Percentiles rank a stretch among this genome's conserved stretches.
Conservation (phyloP, 2,329 filamentous ascomycete species). For the Akanthomyces muscarius region DNA sequence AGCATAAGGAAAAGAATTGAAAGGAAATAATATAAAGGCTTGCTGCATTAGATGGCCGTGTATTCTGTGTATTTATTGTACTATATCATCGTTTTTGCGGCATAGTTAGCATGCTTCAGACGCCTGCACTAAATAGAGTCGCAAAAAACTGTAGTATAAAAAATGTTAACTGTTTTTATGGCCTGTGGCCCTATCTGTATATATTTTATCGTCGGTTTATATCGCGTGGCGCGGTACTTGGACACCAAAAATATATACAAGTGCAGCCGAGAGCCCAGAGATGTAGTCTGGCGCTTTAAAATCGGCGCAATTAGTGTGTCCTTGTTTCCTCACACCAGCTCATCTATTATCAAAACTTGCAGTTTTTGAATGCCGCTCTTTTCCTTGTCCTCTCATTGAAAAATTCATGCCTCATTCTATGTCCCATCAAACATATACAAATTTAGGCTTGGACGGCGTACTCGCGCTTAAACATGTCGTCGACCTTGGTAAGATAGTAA, state of each 20-base stretch:
- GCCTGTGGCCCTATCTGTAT: constrained; percentile 1
- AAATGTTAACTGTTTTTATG: constrained; percentile 3
- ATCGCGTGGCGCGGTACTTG: constrained; percentile 1
- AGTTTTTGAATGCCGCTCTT: background rate
- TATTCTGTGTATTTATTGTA: background rate
- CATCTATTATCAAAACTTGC: constrained; percentile 7
- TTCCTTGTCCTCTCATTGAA: background rate
- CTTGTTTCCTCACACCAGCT: constrained; percentile 3
- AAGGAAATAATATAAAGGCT: background rate
- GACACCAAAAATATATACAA: constrained; percentile 14
- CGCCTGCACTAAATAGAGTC: background rate
- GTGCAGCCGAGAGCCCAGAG: constrained; percentile 4
- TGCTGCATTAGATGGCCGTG: background rate
- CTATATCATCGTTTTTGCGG: background rate
- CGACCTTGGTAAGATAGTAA: constrained; percentile 77
- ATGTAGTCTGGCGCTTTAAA: background rate
- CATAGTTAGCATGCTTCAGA: background rate
- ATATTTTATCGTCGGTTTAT: background rate
- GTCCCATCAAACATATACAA: background rate
- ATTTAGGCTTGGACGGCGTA: constrained; percentile 70
- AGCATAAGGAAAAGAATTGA: constrained; percentile 37
- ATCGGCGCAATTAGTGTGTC: constrained; percentile 8
- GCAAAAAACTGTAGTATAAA: background rate
- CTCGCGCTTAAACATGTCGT: constrained; percentile 81
- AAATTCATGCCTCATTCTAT: constrained; percentile 10